Evolutionary conservation across 192 early-diverging fungal genomes (phyloP), one percentile per base, ranked within the genome.

Genomic region (Spizellomyces sp.): DNA sequence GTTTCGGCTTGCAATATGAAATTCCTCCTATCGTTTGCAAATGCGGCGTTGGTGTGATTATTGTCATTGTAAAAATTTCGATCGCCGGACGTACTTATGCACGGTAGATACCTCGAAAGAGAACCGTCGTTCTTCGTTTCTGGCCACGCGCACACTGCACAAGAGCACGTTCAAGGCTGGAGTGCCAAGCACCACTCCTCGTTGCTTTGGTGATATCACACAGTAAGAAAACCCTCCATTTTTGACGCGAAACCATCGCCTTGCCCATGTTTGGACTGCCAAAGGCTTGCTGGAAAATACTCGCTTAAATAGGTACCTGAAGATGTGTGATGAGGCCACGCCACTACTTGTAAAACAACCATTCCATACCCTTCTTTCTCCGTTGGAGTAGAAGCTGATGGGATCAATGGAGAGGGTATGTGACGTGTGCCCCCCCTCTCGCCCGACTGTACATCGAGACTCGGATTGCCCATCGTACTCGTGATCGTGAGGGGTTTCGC

Each of bases 301-400:
- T 36, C 27, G 27, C 27, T 36, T 36, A 36, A 36, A 36, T 36
- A 36, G 27, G 27, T 36, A 36, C 27, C 27, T 36, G 27, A 36
- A 36, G 27, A 36, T 36, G 27, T 36, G 27, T 36, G 27, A 36
- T 36, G 27, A 36, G 27, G 3, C 27, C 27, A 36, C 27, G 27
- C 27, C 27, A 36, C 7, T 56, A 22, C n/a, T 6, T 4, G 7
- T 22, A 56, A 19, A 22, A 4, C n/a, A n/a, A 56, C 54, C 5
- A 84, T 87, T 14, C 90, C 74, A 67, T 90, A 89, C 9, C 89
- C 89, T 80, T 90, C 87, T 17, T 88, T 89, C n/a, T 84, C 79
- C 22, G 86, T 78, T 9, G 79, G 62, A 6, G 58, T 27, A 43
- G 48, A 41, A 45, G 64, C 50, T 12, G 14, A 12, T n/a, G 50